Evolutionary conservation across 192 early-diverging fungal species (phyloP), one percentile per base, ranked within the genome.

Genomic region (Haplosporangium gracile): DNA sequence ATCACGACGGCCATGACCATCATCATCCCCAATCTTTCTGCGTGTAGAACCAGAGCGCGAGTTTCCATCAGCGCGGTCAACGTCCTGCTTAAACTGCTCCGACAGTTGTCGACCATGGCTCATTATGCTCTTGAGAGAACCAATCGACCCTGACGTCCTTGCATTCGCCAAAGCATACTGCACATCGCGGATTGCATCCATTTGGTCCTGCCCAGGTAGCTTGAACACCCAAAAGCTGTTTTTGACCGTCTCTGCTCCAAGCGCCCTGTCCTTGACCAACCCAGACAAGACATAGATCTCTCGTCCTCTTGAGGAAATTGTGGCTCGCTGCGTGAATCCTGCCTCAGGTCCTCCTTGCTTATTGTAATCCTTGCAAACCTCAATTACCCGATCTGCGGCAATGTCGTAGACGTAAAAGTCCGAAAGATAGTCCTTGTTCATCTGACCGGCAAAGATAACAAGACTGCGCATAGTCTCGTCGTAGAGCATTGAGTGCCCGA

Each of bases 401-500:
- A 98, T 93, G 51, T 96, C 93, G 85, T 97, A 98, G 3, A 95
- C 90, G 49, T 95, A 95, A 68, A 99, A 93, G 70, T 98, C 97
- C 68, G 94, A 91, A 3, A 96, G 90, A 72, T 93, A 93, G 68
- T 96, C 92, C 70, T 96, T 96, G 80, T 96, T 91, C 49, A 97
- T 92, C 86, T 97, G 96, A 57, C 97, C 97, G 36, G 97, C 97
- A 76, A 98, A 93, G 53, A 99, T 96, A 82, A 96, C 97, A 7
- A 99, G 90, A 42, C 94, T 92, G 43, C 94, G 93, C 10, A 90
- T 90, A 22, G 78, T 76, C 9, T 95, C 89, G 80, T 98, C 96
- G 8, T 97, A 91, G 4, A 97, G 88, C 97, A 98, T 97, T 0
- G 96, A 95, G 82, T 97, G 97, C 70, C 96, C 97, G 76, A 97